Evolutionary conservation across 306 rosid genomes (phyloP), one percentile per base, ranked within the genome.

Genomic region (Morella rubra): DNA sequence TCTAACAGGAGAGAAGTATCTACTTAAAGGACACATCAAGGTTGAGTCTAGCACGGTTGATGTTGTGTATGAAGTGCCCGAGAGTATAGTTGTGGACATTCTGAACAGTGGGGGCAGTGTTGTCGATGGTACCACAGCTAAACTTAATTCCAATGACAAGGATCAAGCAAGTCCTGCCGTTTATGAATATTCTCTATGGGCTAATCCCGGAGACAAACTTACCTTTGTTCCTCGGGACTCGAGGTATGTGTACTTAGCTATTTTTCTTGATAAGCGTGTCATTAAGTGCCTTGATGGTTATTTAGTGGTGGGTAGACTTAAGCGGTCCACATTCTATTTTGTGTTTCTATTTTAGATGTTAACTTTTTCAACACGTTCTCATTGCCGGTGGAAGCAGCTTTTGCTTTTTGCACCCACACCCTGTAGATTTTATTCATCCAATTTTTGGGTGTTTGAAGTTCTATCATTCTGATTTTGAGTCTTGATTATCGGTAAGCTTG

Each of bases 1-100:
- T 89, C 89, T 96, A 61, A 92, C 77, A 83, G 98, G 97, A 85
- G 93, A 90, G 71, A 92, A 92, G 72, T 90, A 87, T 85, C 93
- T 92, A 74, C 90, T 96, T 15, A 91, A 85, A 79, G 99, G 99
- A 84, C 81, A 84, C 73, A 92, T 96, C 73, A 85, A 76, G 67
- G 85, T 92, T 77, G 87, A 81, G 60, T 79, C 86, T 65, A 71
- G 87, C 85, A 87, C 90, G 73, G 81, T 81, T 73, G 73, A 86
- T 83, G 78, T 50, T 71, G 74, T 4, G 52, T 59, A 73, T 53
- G 83, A 86, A 78, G 83, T 86, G 58, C 96, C 97, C 40, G 87
- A 96, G 78, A 88, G 73, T 78, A 82, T 96, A 44, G 71, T 82
- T 73, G 90, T 96, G 69, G 90, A 89, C 77, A 79, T 96, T 82